Percentiles rank a stretch among this genome's conserved stretches.
phyloP scores from a whole-genome alignment of 2,329 filamentous ascomycete genomes.

The Akanthomyces lecanii region DNA sequence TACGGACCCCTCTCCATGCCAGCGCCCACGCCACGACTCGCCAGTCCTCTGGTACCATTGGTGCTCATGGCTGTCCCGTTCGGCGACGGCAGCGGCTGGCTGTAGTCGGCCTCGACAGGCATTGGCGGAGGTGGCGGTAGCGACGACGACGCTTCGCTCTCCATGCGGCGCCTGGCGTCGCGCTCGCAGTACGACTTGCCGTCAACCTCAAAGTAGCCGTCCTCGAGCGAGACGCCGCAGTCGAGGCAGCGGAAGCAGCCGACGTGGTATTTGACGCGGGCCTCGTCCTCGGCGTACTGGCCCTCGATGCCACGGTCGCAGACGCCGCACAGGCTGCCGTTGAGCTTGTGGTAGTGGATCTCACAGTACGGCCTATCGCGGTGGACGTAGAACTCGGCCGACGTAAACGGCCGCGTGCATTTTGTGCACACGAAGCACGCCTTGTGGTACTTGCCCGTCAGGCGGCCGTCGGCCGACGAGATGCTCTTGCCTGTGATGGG shows the following conservation, averaged over 20 bases:
- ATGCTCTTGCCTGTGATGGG: slow-evolving; percentile 86
- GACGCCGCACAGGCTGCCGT: slow-evolving; percentile 75
- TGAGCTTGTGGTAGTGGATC: slow-evolving; percentile 86
- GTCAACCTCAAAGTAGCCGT: slow-evolving; percentile 88
- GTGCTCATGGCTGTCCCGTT: neutral
- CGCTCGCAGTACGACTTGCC: slow-evolving; percentile 80
- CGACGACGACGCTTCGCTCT: slow-evolving; percentile 22
- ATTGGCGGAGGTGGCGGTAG: neutral
- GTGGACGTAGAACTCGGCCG: slow-evolving; percentile 88
- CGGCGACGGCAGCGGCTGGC: neutral
- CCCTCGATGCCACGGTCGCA: slow-evolving; percentile 89
- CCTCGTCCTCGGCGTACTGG: slow-evolving; percentile 82
- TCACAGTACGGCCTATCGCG: slow-evolving; percentile 86
- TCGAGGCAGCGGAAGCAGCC: slow-evolving; percentile 80
- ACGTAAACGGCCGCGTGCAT: slow-evolving; percentile 76
- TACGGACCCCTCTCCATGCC: slow-evolving; percentile 20
- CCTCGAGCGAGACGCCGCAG: slow-evolving; percentile 67
- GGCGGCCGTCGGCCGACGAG: slow-evolving; percentile 84
- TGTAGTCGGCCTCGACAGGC: slow-evolving; percentile 7
- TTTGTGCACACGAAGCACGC: slow-evolving; percentile 88
- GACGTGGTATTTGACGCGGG: slow-evolving; percentile 75
- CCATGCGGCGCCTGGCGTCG: slow-evolving; percentile 64
- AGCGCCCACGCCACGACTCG: slow-evolving; percentile 2
- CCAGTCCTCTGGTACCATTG: slow-evolving; percentile 10
- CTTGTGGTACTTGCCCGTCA: slow-evolving; percentile 93